phyloP scores from a whole-genome alignment of 176 grass and related monocot species.

The Saccharum officinarum region DNA sequence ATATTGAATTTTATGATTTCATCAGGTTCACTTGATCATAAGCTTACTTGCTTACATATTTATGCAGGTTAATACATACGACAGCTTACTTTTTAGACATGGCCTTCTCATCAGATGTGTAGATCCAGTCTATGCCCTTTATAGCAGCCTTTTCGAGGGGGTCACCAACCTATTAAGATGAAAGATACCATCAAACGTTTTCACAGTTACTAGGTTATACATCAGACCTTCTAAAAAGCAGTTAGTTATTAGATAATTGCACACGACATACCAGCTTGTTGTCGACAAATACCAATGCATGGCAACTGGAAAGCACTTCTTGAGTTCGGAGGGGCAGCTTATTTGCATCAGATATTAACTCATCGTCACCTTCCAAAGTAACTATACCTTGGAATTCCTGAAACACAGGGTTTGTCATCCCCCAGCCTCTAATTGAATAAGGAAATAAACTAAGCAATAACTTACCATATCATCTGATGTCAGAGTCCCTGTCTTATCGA shows the following conservation, averaged over 20 bases:
- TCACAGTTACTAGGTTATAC: neutral
- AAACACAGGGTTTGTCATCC: slow-evolving; percentile 37
- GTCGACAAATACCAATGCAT: slow-evolving; percentile 97
- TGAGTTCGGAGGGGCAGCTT: slow-evolving; percentile 72
- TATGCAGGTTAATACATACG: slow-evolving; percentile 11
- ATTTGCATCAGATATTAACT: slow-evolving; percentile 77
- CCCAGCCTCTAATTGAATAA: neutral
- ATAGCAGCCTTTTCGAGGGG: slow-evolving; percentile 98
- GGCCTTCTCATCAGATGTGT: slow-evolving; percentile 98
- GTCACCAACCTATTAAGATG: slow-evolving; percentile 75
- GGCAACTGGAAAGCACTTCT: slow-evolving; percentile 82
- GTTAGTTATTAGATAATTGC: slow-evolving; percentile 16
- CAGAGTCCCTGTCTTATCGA: slow-evolving; percentile 96
- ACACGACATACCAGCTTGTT: slow-evolving; percentile 81
- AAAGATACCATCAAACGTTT: slow-evolving; percentile 38
- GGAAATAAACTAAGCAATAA: neutral
- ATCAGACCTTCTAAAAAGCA: slow-evolving; percentile 3
- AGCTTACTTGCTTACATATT: slow-evolving; percentile 22
- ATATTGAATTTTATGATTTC: slow-evolving; percentile 17
- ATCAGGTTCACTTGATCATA: neutral
- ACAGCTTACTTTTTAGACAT: slow-evolving; percentile 77
- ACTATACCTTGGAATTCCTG: slow-evolving; percentile 99
- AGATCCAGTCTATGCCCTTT: slow-evolving; percentile 99
- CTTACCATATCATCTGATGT: slow-evolving; percentile 99
- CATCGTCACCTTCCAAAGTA: slow-evolving; percentile 63